Evolutionary conservation across 805 yeast species (phyloP).

Genomic region (Starmera dryadoides): DNA sequence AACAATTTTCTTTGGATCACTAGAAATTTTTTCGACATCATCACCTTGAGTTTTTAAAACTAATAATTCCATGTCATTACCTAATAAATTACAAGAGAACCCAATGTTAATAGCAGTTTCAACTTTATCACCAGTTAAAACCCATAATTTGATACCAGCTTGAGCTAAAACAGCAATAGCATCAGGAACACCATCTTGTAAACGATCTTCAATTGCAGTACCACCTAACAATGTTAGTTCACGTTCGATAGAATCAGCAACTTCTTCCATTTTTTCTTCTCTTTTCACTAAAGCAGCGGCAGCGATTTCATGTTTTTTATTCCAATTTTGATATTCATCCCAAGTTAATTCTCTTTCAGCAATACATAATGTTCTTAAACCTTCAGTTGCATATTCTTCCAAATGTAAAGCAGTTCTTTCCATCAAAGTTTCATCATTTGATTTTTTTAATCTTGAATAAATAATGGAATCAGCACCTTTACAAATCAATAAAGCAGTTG

Average conservation of each 20-base stretch:
- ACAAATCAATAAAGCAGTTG: slow-evolving; percentile 61
- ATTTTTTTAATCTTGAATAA: slow-evolving; percentile 52
- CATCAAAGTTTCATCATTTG: slow-evolving; percentile 39
- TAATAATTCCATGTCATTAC: slow-evolving; percentile 68
- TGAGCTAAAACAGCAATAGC: slow-evolving; percentile 60
- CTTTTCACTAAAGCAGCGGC: slow-evolving; percentile 56
- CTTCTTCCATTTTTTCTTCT: slow-evolving; percentile 67
- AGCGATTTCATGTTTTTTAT: slow-evolving; percentile 52
- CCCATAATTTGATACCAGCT: slow-evolving; percentile 85
- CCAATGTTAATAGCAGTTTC: slow-evolving; percentile 88
- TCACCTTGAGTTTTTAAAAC: slow-evolving; percentile 55
- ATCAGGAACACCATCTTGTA: slow-evolving; percentile 85
- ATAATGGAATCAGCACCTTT: slow-evolving; percentile 85
- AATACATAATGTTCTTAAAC: slow-evolving; percentile 74
- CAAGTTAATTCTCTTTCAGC: slow-evolving; percentile 63
- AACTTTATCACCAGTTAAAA: slow-evolving; percentile 82
- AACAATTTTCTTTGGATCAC: slow-evolving; percentile 33
- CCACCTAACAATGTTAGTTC: slow-evolving; percentile 67
- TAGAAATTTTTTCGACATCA: slow-evolving; percentile 39
- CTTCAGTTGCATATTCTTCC: slow-evolving; percentile 77
- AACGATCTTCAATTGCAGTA: slow-evolving; percentile 79
- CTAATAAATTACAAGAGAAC: slow-evolving; percentile 72
- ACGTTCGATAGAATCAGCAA: slow-evolving; percentile 66
- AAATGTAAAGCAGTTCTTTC: slow-evolving; percentile 64
- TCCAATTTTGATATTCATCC: slow-evolving; percentile 60